Evolutionary conservation across 345 rosid genomes (phyloP), one percentile per base, ranked within the genome.

Genomic region (Salix caprea): DNA sequence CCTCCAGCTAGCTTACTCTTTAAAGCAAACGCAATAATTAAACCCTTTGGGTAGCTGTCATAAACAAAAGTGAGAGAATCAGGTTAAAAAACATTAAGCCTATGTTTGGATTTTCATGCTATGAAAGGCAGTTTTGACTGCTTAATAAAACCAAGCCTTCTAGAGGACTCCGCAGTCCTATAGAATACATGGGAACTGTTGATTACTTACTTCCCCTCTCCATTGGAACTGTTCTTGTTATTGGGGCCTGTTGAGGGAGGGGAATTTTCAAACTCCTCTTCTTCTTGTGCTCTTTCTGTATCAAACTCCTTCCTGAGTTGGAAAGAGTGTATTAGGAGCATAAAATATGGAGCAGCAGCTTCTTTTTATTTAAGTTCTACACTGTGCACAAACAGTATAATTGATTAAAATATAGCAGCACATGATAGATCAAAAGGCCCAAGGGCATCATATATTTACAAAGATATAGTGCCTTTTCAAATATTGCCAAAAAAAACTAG

Each of bases 291-390:
- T 81, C 94, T 89, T 77, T 84, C 93, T 13, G 80, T 88, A 78
- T 96, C 99, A 87, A 93, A 96, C 16, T 91, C 92, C 83, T 87
- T 93, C 90, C 99, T 96, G 88, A 74, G 71, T 77, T 21, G 5
- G 24, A 30, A 46, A 71, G 26, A 12, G 46, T 16, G n/a, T 54
- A 26, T 76, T 42, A 76, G 24, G 24, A 54, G 66, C n/a, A 34
- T 34, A 34, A 34, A 30, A 66, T 32, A 66, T 66, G 39, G 34
- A 32, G 24, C 16, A 34, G 21, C 18, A 34, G 36, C 44, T 62
- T 62, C 36, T 62, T n/a, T 62, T 4, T 24, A 24, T 24, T 34
- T 62, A 24, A 62, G 58, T 52, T 18, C 58, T 52, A 52, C n/a
- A 52, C 8, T 52, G 58, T 52, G 8, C 23, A 19, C 7, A 2